Conservation (phyloP, 208 protist species). For the Trypanosomatidae sp. region DNA sequence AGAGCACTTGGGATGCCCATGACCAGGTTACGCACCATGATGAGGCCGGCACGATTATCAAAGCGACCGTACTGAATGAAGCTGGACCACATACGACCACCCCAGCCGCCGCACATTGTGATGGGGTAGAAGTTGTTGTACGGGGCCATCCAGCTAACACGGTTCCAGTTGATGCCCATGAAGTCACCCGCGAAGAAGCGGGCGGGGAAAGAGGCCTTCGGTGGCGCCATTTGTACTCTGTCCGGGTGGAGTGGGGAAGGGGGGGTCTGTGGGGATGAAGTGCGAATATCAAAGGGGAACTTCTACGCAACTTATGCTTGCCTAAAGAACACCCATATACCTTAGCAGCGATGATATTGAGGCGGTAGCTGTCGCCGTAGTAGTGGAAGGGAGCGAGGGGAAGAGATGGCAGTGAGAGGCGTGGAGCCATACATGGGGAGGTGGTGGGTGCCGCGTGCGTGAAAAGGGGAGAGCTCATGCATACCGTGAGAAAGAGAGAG, state of each 20-base stretch:
- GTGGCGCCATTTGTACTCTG: conserved; percentile 58
- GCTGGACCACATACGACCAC: conserved; percentile 82
- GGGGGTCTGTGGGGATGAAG: background rate
- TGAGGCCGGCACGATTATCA: conserved; percentile 67
- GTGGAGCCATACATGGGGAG: background rate
- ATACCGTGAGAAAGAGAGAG: background rate
- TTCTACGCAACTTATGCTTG: background rate
- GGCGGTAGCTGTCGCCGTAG: background rate
- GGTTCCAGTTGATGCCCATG: conserved; percentile 87
- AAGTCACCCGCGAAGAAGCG: conserved; percentile 86
- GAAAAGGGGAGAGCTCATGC: background rate
- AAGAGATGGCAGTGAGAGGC: background rate
- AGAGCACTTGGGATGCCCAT: conserved; percentile 56
- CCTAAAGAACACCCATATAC: background rate
- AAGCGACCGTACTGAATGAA: conserved; percentile 89
- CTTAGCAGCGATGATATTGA: background rate
- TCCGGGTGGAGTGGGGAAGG: background rate
- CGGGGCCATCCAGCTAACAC: conserved; percentile 85
- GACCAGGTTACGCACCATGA: conserved; percentile 63
- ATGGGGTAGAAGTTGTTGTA: conserved; percentile 92
- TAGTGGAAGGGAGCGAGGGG: background rate
- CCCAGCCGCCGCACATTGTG: conserved; percentile 82
- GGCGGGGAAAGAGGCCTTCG: conserved; percentile 69
- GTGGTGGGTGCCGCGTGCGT: background rate
- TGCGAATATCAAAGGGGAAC: background rate